These are phyloP conservation scores for Lasiosphaeriaceae sp. DNA, from an alignment of 495 filamentous ascomycete genomes.

Conservation along the genomic window DNA sequence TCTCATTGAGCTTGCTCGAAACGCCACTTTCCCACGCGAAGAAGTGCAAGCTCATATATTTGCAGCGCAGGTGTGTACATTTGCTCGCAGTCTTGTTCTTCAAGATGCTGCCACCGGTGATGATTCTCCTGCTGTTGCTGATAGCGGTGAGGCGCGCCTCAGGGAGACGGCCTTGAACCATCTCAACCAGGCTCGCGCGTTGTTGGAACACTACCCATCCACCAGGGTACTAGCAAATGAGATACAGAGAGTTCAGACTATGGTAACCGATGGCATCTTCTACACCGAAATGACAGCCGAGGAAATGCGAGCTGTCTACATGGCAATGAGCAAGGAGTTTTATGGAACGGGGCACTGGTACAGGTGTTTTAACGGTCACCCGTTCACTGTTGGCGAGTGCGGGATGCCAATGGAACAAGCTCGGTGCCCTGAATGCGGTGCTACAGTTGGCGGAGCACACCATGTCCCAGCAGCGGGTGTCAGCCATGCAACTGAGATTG, in stretches of 20 bases:
- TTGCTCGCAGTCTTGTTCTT: slow-evolving; percentile 13
- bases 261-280: slow-evolving; percentile 55
- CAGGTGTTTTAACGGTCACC: slow-evolving; percentile 30
- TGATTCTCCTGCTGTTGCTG: no score
- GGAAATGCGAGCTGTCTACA: slow-evolving; percentile 27
- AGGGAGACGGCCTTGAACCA: slow-evolving; percentile 8
- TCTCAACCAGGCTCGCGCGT: background rate
- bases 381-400: slow-evolving; percentile 70
- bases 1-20: slow-evolving; percentile 25
- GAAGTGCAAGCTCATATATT: slow-evolving; percentile 36
- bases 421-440: slow-evolving; percentile 62
- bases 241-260: slow-evolving; percentile 3
- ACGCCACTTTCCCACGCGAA: slow-evolving; percentile 19
- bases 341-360: slow-evolving; percentile 34
- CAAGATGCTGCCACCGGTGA: background rate
- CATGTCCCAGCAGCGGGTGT: slow-evolving; percentile 49
- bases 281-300: slow-evolving; percentile 28
- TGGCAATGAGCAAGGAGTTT: slow-evolving; percentile 27
- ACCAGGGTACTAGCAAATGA: slow-evolving; percentile 1
- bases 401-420: slow-evolving; percentile 63
- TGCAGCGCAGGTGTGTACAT: slow-evolving; percentile 25
- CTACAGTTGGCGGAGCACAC: slow-evolving; percentile 54
- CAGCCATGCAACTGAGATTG: slow-evolving; percentile 1
- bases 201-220: slow-evolving; percentile 5
- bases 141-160: background rate